Evolutionary conservation across 163 green algal species (phyloP), one percentile per base, ranked within the genome.

Genomic region (Scenedesmus sp.): DNA sequence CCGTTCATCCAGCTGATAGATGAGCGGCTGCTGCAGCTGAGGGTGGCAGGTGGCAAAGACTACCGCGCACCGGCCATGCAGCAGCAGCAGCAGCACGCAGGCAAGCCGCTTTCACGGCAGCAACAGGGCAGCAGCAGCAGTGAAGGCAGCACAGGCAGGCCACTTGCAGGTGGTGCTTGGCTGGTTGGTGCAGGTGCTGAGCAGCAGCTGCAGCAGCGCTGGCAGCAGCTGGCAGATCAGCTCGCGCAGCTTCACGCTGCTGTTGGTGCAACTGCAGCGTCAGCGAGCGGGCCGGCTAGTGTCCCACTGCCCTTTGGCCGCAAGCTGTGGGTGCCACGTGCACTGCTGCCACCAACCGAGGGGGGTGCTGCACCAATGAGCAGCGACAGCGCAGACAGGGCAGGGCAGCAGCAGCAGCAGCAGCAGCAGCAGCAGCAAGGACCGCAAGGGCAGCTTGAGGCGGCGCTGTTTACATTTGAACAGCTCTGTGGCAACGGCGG

Each of bases 1-100:
- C 97, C 98, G 22, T 99, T 99, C 94, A 98, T 99, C 65, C 93
- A 81, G 40, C 37, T 89, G 12, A 94, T 91, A 2, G 96, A 98
- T 89, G 97, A 97, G 86, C 92, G 95, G 73, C 84, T 89, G 46
- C 94, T 98, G 65, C 68, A 89, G 96, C 94, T 49, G 12, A 79
- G 51, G 24, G 91, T 93, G 20, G 87, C 59, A 35, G 85, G 91
- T 24, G 82, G 91, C 7, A 68, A 33, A 9, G 90, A 93, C 68
- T 93, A 87, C 40, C 49, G 90, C 5, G n/a, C 44, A 42, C 35
- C 81, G 53, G 18, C 86, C 35, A 2, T 76, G 70, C 70, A 81
- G 42, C 85, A 65, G 65, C 85, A 68, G 44, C 86, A 40, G n/a
- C n/a, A 61, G 72, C 2, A 18, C 53, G 37, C 51, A 3, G 88